A percentile compares a stretch with the other conserved stretches of the same genome.
Conservation (phyloP, 768 basidiomycete species). For the Hericium rajendrae region DNA sequence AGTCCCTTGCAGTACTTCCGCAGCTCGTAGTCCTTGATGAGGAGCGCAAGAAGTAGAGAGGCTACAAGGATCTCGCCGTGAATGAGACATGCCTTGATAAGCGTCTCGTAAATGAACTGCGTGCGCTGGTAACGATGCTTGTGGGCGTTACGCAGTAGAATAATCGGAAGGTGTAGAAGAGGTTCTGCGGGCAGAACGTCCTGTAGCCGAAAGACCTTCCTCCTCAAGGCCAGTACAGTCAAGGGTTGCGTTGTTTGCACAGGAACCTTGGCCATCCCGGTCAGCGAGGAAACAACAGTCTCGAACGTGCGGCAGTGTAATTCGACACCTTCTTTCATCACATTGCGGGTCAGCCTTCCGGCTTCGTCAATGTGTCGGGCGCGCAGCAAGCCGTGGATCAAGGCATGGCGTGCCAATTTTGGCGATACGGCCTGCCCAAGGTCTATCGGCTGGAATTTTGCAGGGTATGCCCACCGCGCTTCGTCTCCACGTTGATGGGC, state of each 20-base stretch:
- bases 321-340: constrained; percentile 45
- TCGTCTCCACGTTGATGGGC: constrained; percentile 8
- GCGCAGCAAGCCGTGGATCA: constrained; percentile 58
- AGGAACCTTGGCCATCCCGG: neutral
- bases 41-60: constrained; percentile 54
- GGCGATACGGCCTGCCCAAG: constrained; percentile 45
- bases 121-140: constrained; percentile 45
- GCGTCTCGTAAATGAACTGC: constrained; percentile 46
- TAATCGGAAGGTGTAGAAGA: constrained; percentile 40
- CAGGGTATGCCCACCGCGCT: constrained; percentile 10
- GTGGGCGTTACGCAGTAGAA: constrained; percentile 44
- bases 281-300: constrained; percentile 25
- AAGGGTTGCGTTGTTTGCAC: neutral
- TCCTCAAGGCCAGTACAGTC: neutral
- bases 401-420: constrained; percentile 49
- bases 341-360: constrained; percentile 33
- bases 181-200: constrained; percentile 28
- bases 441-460: constrained; percentile 31
- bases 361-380: constrained; percentile 39
- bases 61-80: constrained; percentile 78
- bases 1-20: constrained; percentile 10
- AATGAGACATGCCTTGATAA: constrained; percentile 56
- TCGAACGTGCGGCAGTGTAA: constrained; percentile 43
- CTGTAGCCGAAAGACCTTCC: constrained; percentile 20
- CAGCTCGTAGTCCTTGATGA: constrained; percentile 55